Percentiles rank a stretch among this genome's conserved stretches.
These are phyloP conservation scores for Tolypocladium nubicola DNA, from an alignment of 2,329 filamentous ascomycete genomes.

Conservation along the genomic window DNA sequence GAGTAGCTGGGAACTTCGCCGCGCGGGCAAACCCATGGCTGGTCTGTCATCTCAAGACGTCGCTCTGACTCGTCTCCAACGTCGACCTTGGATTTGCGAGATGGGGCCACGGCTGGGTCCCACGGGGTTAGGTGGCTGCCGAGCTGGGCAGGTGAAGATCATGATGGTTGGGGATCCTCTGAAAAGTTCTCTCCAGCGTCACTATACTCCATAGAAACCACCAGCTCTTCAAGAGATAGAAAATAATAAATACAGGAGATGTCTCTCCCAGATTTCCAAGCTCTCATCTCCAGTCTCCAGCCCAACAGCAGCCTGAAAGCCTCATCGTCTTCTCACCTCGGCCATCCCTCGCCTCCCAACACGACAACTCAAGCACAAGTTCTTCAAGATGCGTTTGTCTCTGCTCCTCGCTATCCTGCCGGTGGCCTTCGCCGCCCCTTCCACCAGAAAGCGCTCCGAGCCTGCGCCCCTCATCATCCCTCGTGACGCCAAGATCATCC, in stretches of 20 bases:
- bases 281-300: background rate
- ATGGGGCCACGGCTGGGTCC: background rate
- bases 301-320: background rate
- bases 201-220: background rate
- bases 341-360: background rate
- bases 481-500: conserved; percentile 6
- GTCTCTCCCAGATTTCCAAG: background rate
- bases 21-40: background rate
- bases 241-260: background rate
- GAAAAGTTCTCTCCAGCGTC: background rate
- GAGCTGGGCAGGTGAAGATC: background rate
- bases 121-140: background rate
- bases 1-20: background rate
- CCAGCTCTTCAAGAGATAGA: background rate
- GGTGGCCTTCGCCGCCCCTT: conserved; percentile 5
- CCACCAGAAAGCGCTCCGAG: conserved; percentile 4
- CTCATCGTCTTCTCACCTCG: background rate
- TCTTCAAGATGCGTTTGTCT: conserved; percentile 6
- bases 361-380: background rate
- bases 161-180: background rate
- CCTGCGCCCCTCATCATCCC: conserved; percentile 10
- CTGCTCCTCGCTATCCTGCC: conserved; percentile 7
- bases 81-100: background rate
- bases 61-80: background rate
- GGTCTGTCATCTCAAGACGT: background rate